Evolutionary conservation across 2,329 filamentous ascomycete genomes (phyloP).

Genomic region (Calycina herbarum): DNA sequence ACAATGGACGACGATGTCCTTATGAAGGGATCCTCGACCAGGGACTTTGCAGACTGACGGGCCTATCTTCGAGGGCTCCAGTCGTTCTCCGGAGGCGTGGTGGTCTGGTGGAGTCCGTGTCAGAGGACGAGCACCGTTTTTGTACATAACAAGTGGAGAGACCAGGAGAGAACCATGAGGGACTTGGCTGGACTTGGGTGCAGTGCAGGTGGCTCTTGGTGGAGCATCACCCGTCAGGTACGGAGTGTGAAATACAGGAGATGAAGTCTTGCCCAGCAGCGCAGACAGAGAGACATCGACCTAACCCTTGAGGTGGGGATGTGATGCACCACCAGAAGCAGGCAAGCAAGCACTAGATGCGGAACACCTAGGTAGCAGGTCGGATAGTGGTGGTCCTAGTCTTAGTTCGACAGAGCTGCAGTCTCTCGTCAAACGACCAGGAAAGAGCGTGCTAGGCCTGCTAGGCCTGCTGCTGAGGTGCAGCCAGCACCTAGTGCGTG

Average conservation of each 20-base stretch:
- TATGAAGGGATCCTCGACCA: constrained; percentile 13
- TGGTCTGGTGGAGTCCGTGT: constrained; percentile 26
- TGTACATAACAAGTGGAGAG: constrained; percentile 24
- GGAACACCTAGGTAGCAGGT: too few relatives aligned
- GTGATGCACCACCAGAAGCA: too few relatives aligned
- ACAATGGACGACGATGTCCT: constrained; percentile 13
- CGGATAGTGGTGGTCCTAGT: not conserved
- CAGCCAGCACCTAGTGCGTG: not conserved
- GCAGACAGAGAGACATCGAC: not conserved
- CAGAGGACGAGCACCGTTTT: constrained; percentile 25
- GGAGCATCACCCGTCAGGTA: constrained; percentile 27
- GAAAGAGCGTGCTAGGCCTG: not conserved
- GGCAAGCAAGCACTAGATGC: too few relatives aligned
- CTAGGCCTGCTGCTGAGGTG: not conserved
- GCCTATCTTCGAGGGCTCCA: constrained; percentile 24
- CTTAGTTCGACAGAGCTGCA: not conserved
- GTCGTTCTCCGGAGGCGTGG: constrained; percentile 20
- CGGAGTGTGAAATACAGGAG: constrained; percentile 8
- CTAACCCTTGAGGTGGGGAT: too few relatives aligned
- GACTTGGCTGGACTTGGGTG: not conserved
- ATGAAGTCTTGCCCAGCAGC: not conserved
- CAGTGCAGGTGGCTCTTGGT: constrained; percentile 16
- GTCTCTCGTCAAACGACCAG: not conserved
- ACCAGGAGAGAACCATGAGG: not conserved
- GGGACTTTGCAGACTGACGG: constrained; percentile 16